Percentiles rank a stretch among this genome's conserved stretches.
Evolutionary conservation across 176 grass and related monocot species (phyloP).

Genomic region (Oryza rufipogon): DNA sequence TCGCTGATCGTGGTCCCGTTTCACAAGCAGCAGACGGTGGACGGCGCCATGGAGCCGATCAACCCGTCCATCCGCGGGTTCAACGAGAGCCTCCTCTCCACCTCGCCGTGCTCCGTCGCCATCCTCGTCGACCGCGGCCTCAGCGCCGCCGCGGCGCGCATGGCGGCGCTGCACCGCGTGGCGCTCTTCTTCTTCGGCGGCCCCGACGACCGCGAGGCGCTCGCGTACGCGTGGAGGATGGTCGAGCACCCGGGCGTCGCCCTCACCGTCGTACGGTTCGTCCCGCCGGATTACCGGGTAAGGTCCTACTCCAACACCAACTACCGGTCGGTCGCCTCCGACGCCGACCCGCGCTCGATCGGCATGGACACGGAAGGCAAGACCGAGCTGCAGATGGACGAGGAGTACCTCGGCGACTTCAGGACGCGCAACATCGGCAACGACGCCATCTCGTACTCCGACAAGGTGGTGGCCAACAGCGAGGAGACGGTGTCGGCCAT

Average conservation of each 20-base stretch:
- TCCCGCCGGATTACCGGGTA: constrained; percentile 39
- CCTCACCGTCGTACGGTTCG: constrained; percentile 67
- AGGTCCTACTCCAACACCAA: not conserved
- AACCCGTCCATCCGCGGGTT: constrained; percentile 53
- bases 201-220: constrained; percentile 87
- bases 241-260: constrained; percentile 50
- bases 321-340: not conserved
- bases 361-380: constrained; percentile 35
- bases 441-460: constrained; percentile 45
- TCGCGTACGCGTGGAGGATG: constrained; percentile 71
- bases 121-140: constrained; percentile 84
- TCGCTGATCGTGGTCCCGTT: constrained; percentile 87
- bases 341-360: constrained; percentile 45
- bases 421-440: constrained; percentile 48
- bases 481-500: constrained; percentile 79
- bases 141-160: constrained; percentile 49
- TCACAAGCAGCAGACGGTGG: constrained; percentile 89
- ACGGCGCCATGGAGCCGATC: constrained; percentile 77
- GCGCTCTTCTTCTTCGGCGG: constrained; percentile 90
- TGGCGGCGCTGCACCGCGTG: constrained; percentile 40
- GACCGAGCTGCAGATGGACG: constrained; percentile 62
- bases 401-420: constrained; percentile 81
- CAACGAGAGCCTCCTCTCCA: constrained; percentile 66
- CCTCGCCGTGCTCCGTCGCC: constrained; percentile 76
- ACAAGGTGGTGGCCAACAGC: constrained; percentile 52